Evolutionary conservation across 805 yeast genomes (phyloP).

Genomic region (Metschnikowia borealis): DNA sequence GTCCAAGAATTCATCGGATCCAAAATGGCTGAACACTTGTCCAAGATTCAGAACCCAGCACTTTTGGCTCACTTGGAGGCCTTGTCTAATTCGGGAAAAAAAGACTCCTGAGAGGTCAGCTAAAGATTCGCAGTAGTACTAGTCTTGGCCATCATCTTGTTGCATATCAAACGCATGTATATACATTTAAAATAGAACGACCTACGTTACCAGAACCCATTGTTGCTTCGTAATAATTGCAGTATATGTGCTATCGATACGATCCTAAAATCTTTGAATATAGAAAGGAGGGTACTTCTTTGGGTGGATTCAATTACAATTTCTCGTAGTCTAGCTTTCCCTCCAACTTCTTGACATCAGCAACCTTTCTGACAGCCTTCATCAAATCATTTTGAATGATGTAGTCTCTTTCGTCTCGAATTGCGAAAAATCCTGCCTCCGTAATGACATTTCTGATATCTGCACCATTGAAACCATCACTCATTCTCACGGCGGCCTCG

Average conservation of each 20-base stretch:
- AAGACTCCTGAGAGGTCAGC: neutral
- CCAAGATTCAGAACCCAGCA: conserved; percentile 31
- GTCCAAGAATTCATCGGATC: conserved; percentile 53
- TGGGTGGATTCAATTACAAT: conserved; percentile 40
- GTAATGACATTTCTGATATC: conserved; percentile 95
- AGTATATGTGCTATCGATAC: neutral
- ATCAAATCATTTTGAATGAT: conserved; percentile 88
- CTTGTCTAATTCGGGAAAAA: conserved; percentile 21
- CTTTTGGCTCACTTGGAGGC: conserved; percentile 38
- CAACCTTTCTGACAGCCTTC: conserved; percentile 98
- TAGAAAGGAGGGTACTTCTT: neutral
- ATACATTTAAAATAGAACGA: conserved; percentile 5
- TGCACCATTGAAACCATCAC: conserved; percentile 98
- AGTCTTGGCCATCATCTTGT: neutral
- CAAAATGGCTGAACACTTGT: conserved; percentile 40
- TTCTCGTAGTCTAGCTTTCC: conserved; percentile 95
- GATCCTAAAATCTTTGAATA: neutral
- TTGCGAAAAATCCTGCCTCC: conserved; percentile 98
- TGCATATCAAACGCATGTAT: conserved; percentile 11
- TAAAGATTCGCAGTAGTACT: neutral
- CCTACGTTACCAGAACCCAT: neutral
- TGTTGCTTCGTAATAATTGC: too few relatives aligned
- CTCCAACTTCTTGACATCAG: conserved; percentile 94
- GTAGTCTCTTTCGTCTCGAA: conserved; percentile 95
- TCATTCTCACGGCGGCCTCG: conserved; percentile 96